Percentiles rank a stretch among this genome's conserved stretches.
These are phyloP conservation scores for Epichloe bromicola DNA, from an alignment of 2,329 filamentous ascomycete genomes.

Conservation along the genomic window DNA sequence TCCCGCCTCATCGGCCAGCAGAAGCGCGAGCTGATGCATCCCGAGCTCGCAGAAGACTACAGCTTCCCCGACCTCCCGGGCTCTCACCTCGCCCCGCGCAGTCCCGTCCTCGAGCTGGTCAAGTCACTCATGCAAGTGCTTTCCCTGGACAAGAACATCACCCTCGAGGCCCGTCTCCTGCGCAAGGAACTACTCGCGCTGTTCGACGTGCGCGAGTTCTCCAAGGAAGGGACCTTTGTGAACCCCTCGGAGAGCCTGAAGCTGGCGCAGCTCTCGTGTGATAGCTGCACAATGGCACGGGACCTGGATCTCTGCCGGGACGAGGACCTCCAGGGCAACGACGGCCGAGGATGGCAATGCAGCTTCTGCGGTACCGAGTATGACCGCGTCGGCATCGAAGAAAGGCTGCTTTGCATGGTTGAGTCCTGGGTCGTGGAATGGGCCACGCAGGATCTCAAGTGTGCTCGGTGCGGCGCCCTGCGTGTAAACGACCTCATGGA, in stretches of 20 bases:
- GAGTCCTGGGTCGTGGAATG: constrained; percentile 66
- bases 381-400: constrained; percentile 70
- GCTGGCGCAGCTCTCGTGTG: constrained; percentile 67
- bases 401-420: constrained; percentile 64
- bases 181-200: constrained; percentile 79
- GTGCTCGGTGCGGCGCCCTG: constrained; percentile 55
- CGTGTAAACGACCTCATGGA: constrained; percentile 91
- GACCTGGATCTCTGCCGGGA: constrained; percentile 91
- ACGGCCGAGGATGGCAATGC: constrained; percentile 56
- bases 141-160: constrained; percentile 79
- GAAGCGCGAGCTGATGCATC: constrained; percentile 77
- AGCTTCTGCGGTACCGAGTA: constrained; percentile 62
- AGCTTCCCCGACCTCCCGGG: constrained; percentile 70
- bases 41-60: constrained; percentile 79
- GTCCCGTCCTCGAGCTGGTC: constrained; percentile 79
- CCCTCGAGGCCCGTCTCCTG: constrained; percentile 73
- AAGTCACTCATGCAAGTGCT: constrained; percentile 90
- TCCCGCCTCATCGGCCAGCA: constrained; percentile 69
- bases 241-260: constrained; percentile 71
- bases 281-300: constrained; percentile 77
- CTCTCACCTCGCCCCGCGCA: constrained; percentile 40
- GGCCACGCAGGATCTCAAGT: constrained; percentile 83
- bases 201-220: constrained; percentile 93
- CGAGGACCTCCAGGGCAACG: constrained; percentile 50
- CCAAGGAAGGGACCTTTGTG: constrained; percentile 69